Evolutionary conservation across 352 stramenopile species (phyloP).

Genomic region (Pythium monospermum): DNA sequence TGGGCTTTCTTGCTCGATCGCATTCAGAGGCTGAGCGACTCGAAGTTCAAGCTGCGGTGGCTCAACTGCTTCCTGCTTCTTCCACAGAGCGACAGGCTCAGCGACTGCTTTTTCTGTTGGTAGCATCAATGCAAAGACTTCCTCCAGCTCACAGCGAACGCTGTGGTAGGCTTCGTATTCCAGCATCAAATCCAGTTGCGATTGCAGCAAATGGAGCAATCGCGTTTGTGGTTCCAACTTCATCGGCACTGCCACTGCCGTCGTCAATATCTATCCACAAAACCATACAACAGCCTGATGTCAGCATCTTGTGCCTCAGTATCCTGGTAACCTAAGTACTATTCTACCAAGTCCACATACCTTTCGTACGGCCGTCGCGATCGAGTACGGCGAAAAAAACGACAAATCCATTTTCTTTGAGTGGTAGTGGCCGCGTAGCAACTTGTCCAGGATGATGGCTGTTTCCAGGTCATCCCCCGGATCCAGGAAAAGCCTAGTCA

Average conservation of each 20-base stretch:
- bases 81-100: no score
- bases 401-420: constrained; percentile 1
- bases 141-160: constrained; percentile 4
- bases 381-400: constrained; percentile 9
- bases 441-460: constrained; percentile 5
- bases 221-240: not conserved
- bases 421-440: not conserved
- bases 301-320: no score
- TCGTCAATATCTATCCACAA: not conserved
- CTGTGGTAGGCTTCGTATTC: not conserved
- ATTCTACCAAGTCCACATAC: no score
- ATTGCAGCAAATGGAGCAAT: constrained; percentile 1
- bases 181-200: constrained; percentile 6
- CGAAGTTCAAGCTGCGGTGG: no score
- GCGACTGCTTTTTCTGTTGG: no score
- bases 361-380: constrained; percentile 8
- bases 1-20: no score
- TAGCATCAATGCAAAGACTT: constrained; percentile 3
- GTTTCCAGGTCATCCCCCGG: constrained; percentile 1
- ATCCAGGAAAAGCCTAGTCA: constrained; percentile 9
- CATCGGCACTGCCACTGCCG: not conserved
- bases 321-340: no score
- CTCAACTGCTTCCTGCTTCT: no score
- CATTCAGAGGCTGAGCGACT: no score
- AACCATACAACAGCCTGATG: no score